A percentile compares a stretch with the other conserved stretches of the same genome.
Evolutionary conservation across 2,329 filamentous ascomycete genomes (phyloP).

Genomic region (Ceratocystis eucalypticola): DNA sequence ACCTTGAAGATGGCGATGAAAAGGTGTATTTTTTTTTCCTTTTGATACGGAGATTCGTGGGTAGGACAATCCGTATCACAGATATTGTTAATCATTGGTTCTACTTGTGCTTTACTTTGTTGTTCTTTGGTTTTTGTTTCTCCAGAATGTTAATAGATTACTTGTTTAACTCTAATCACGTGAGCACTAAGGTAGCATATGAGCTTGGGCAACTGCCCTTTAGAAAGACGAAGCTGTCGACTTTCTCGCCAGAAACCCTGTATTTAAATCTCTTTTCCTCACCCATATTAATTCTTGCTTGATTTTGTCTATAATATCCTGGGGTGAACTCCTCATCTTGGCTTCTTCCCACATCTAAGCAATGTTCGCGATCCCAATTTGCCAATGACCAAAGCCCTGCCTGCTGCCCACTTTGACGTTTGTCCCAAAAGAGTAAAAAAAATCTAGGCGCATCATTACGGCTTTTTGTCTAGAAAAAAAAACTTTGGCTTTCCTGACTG

Average conservation of each 20-base stretch:
- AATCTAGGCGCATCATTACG: not conserved
- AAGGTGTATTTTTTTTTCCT: no score
- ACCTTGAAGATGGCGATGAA: not conserved
- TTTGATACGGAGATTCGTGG: not conserved
- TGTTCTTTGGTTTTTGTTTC: not conserved
- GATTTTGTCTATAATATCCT: not conserved
- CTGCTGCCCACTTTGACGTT: not conserved
- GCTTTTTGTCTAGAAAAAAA: not conserved
- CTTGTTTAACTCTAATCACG: not conserved
- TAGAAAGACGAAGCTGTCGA: not conserved
- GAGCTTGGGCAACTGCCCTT: not conserved
- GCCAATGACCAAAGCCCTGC: not conserved
- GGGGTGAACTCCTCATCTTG: not conserved
- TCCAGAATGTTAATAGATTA: not conserved
- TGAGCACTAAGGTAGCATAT: not conserved
- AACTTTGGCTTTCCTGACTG: not conserved
- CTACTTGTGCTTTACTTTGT: not conserved
- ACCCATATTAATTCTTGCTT: not conserved
- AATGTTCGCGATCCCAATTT: not conserved
- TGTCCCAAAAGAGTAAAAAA: constrained; percentile 2
- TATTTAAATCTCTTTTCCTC: not conserved
- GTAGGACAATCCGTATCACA: not conserved
- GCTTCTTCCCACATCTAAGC: not conserved
- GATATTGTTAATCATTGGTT: not conserved
- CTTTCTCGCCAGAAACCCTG: not conserved